Base-by-base conservation (phyloP, 1,139 yeast genomes). In the Zhuliangozyma blackwelliae region DNA sequence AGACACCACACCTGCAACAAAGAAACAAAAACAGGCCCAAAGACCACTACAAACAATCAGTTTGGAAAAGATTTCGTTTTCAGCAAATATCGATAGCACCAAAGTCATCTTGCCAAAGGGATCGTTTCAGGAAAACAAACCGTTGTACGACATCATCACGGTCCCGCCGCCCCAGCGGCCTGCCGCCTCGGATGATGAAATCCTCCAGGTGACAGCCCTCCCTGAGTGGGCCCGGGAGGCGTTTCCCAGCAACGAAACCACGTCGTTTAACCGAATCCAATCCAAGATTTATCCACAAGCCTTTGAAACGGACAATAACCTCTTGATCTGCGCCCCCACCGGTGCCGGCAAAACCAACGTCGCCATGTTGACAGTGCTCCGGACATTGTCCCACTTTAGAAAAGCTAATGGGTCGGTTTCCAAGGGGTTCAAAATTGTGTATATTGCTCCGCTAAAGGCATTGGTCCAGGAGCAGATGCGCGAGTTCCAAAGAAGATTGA, bases 341-440 rank as follows among this genome's bases (percentile, higher is more conserved):
- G 98, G 98, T 62, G 97, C 97, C 3, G 98, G 98, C 65, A 92
- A 92, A 57, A 92, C 98, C 10, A 92, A 92, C 57, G 95, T 90
- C 26, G 98, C 98, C 0, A 73, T 92, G 78, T 63, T 92, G 39
- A 68, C 96, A 0, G 74, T 87, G 6, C 63, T 90, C 19, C 69
- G 83, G 37, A 67, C 86, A 0, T 59, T 89, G 22, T 67, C 76
- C 0, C 75, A 82, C 35, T 75, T 63, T 52, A 66, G 83, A 47
- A 61, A 70, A 36, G 54, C 58, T 10, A 57, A 57, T 0, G 83
- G 82, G 0, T 59, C 64, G 9, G 56, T 87, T 8, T 67, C 73
- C 31, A 67, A 72, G 32, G 69, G 70, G 22, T 86, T 85, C 57
- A 89, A 89, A 55, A 77, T 88, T 27, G 92, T 92, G 1, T 92